phyloP scores from a whole-genome alignment of 768 basidiomycete species.

The Grammothele lineata region DNA sequence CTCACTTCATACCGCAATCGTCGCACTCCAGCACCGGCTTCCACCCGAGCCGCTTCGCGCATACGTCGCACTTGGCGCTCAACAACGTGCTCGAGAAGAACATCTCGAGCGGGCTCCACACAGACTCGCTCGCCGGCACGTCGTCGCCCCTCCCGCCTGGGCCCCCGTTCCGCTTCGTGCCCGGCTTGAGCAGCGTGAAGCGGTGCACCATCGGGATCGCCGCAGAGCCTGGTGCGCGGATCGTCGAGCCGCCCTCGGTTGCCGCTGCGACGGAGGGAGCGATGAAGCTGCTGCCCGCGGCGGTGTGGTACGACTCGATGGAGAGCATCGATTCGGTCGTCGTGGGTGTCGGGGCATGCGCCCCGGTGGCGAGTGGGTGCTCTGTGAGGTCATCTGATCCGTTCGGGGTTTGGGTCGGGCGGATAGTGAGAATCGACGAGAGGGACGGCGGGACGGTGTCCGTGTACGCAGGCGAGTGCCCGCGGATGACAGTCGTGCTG shows the following conservation, averaged over 20 bases:
- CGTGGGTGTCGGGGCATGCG: conserved; percentile 20
- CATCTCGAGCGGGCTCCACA: conserved; percentile 71
- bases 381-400: conserved; percentile 33
- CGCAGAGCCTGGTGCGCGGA: conserved; percentile 33
- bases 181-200: conserved; percentile 83
- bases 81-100: conserved; percentile 72
- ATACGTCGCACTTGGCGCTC: conserved; percentile 78
- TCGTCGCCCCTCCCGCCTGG: not conserved
- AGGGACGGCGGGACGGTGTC: conserved; percentile 46
- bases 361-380: conserved; percentile 35
- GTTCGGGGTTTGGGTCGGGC: conserved; percentile 50
- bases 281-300: conserved; percentile 36
- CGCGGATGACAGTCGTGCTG: conserved; percentile 64
- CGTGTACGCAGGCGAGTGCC: conserved; percentile 30
- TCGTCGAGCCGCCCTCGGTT: conserved; percentile 75
- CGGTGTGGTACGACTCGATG: conserved; percentile 63
- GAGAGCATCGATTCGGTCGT: conserved; percentile 45
- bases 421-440: conserved; percentile 73
- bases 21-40: conserved; percentile 85
- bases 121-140: conserved; percentile 30
- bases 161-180: conserved; percentile 43
- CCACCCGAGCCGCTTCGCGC: conserved; percentile 78
- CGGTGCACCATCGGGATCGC: conserved; percentile 65
- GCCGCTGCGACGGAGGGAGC: conserved; percentile 55
- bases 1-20: conserved; percentile 76